Conservation (phyloP, 768 basidiomycete species). For the Albatrellus ellisii region DNA sequence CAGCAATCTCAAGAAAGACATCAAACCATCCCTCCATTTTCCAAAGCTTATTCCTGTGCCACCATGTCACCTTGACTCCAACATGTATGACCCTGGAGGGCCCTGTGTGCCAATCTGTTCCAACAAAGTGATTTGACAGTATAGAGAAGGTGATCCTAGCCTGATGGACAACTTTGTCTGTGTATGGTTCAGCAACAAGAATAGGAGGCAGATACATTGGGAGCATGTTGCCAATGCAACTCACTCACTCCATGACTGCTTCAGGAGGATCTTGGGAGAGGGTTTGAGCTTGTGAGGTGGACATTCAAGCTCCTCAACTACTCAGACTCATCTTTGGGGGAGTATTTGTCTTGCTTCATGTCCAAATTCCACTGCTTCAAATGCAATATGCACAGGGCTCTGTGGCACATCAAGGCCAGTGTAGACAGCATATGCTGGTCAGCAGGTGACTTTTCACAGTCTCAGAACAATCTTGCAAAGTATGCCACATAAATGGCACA, state of each 20-base stretch:
- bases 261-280: constrained; percentile 28
- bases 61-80: no score
- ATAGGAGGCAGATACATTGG: constrained; percentile 59
- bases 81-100: constrained; percentile 66
- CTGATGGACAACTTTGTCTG: constrained; percentile 62
- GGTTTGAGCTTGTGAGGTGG: constrained; percentile 65
- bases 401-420: constrained; percentile 32
- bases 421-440: constrained; percentile 44
- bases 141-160: constrained; percentile 21
- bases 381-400: no score
- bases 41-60: no score
- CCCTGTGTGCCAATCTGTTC: constrained; percentile 61
- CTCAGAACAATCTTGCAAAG: constrained; percentile 44
- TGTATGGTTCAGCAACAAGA: constrained; percentile 79
- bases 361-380: constrained; percentile 39
- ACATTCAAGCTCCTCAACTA: constrained; percentile 74
- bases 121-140: constrained; percentile 67
- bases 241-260: constrained; percentile 30
- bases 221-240: constrained; percentile 47
- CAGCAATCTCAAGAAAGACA: no score
- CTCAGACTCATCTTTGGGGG: constrained; percentile 62
- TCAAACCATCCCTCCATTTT: constrained; percentile 19
- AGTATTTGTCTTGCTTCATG: constrained; percentile 79
- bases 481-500: constrained; percentile 75
- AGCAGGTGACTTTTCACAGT: constrained; percentile 54